phyloP scores from a whole-genome alignment of 805 yeast species.

The Yarrowia sp. region DNA sequence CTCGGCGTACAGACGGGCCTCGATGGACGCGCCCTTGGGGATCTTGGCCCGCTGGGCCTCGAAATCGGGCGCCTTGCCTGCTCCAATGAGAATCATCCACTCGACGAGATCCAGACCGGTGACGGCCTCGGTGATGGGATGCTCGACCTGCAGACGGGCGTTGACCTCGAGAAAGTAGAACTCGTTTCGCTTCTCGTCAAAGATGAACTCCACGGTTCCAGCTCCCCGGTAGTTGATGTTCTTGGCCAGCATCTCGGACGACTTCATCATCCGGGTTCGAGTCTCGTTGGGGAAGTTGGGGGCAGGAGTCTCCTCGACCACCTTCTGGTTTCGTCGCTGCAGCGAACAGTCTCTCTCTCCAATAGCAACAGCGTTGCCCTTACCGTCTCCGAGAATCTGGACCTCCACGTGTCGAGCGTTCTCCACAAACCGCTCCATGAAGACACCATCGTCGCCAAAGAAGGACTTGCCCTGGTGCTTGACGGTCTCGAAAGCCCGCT shows the following conservation, averaged over 20 bases:
- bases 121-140: slow-evolving; percentile 94
- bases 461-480: slow-evolving; percentile 92
- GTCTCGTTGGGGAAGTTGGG: slow-evolving; percentile 87
- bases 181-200: slow-evolving; percentile 83
- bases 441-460: slow-evolving; percentile 95
- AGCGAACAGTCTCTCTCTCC: slow-evolving; percentile 98
- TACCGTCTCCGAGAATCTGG: slow-evolving; percentile 96
- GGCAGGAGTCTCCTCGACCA: slow-evolving; percentile 98
- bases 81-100: slow-evolving; percentile 94
- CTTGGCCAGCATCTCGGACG: slow-evolving; percentile 84
- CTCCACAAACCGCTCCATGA: slow-evolving; percentile 92
- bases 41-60: slow-evolving; percentile 56
- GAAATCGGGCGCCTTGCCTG: slow-evolving; percentile 85
- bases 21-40: slow-evolving; percentile 90
- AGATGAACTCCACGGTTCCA: slow-evolving; percentile 96
- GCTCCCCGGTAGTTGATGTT: slow-evolving; percentile 92
- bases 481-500: slow-evolving; percentile 85
- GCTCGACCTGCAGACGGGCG: slow-evolving; percentile 97
- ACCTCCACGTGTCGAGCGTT: slow-evolving; percentile 96
- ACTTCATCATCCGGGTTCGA: slow-evolving; percentile 73
- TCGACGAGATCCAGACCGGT: slow-evolving; percentile 95
- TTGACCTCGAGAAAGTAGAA: slow-evolving; percentile 96
- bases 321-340: slow-evolving; percentile 95
- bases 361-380: slow-evolving; percentile 87
- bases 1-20: slow-evolving; percentile 95